Conservation (phyloP, 495 filamentous ascomycete species). For the Aspergillus egyptiacus region DNA sequence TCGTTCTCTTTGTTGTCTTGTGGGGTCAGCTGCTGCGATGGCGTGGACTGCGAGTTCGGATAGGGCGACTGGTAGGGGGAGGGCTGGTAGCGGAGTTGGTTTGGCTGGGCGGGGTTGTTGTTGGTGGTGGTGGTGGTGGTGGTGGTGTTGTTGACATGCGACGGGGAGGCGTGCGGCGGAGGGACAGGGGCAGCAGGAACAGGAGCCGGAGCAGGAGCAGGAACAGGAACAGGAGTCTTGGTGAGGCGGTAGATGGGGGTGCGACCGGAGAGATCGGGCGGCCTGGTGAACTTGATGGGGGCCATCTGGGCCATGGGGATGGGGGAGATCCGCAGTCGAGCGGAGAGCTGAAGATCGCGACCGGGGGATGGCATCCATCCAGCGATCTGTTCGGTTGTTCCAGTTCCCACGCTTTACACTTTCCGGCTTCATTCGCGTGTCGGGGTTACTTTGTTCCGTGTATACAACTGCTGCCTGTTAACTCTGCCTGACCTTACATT, state of each 20-base stretch:
- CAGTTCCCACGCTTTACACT: no score
- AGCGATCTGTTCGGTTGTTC: no score
- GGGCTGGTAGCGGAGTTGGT: constrained; percentile 3
- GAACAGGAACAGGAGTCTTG: not conserved
- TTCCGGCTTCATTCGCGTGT: not conserved
- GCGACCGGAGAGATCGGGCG: constrained; percentile 12
- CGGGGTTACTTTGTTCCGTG: no score
- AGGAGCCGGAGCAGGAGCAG: no score
- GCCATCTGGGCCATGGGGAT: constrained; percentile 1
- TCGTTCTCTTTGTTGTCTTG: constrained; percentile 6
- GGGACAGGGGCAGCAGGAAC: not conserved
- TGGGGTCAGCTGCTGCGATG: not conserved
- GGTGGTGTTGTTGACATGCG: not conserved
- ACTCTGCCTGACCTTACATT: no score
- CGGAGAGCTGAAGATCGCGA: not conserved
- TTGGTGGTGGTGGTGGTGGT: not conserved
- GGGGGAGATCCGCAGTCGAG: not conserved
- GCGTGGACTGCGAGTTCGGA: not conserved
- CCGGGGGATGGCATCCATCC: no score
- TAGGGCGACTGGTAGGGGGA: constrained; percentile 6
- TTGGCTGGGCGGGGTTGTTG: not conserved
- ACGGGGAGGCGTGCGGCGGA: not conserved
- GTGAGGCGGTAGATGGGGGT: constrained; percentile 13
- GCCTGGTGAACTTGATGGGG: constrained; percentile 4
- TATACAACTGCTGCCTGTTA: no score